phyloP scores from a whole-genome alignment of 805 yeast genomes.

The Scheffersomyces stipitis region DNA sequence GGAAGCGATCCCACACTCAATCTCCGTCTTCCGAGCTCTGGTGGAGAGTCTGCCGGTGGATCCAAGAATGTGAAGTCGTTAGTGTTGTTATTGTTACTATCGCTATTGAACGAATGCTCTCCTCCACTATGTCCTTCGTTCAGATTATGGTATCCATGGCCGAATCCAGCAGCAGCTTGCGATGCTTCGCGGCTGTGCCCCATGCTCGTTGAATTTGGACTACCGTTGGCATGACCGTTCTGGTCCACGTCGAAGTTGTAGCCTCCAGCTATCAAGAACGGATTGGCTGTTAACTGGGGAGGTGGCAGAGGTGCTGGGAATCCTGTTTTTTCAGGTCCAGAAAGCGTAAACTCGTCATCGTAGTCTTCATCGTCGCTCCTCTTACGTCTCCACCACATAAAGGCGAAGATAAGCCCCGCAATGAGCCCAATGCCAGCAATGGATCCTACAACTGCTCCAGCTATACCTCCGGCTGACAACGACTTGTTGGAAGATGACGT shows the following conservation, averaged over 20 bases:
- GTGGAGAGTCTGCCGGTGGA: slow-evolving; percentile 2
- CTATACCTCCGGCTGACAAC: slow-evolving; percentile 41
- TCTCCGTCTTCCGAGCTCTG: slow-evolving; percentile 46
- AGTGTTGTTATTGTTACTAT: slow-evolving; percentile 9
- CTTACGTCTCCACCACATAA: slow-evolving; percentile 12
- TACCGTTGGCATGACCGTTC: not conserved
- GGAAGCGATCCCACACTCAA: slow-evolving; percentile 57
- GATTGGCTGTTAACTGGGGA: slow-evolving; percentile 18
- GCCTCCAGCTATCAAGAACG: slow-evolving; percentile 21
- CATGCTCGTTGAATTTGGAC: not conserved
- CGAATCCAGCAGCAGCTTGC: slow-evolving; percentile 1
- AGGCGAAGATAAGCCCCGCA: slow-evolving; percentile 16
- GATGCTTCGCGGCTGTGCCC: slow-evolving; percentile 1
- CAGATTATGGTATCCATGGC: slow-evolving; percentile 3
- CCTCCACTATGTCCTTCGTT: slow-evolving; percentile 1
- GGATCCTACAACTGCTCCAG: slow-evolving; percentile 44
- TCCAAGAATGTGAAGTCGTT: slow-evolving; percentile 10
- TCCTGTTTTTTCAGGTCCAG: slow-evolving; percentile 23
- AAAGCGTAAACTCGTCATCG: slow-evolving; percentile 34
- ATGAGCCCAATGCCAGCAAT: slow-evolving; percentile 37
- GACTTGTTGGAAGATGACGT: slow-evolving; percentile 8
- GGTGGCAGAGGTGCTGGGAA: slow-evolving; percentile 6
- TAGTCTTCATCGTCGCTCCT: slow-evolving; percentile 17
- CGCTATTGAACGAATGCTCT: slow-evolving; percentile 3
- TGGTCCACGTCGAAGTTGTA: slow-evolving; percentile 14